Base-by-base conservation (phyloP, 2,329 filamentous ascomycete genomes). In the Septoria linicola region DNA sequence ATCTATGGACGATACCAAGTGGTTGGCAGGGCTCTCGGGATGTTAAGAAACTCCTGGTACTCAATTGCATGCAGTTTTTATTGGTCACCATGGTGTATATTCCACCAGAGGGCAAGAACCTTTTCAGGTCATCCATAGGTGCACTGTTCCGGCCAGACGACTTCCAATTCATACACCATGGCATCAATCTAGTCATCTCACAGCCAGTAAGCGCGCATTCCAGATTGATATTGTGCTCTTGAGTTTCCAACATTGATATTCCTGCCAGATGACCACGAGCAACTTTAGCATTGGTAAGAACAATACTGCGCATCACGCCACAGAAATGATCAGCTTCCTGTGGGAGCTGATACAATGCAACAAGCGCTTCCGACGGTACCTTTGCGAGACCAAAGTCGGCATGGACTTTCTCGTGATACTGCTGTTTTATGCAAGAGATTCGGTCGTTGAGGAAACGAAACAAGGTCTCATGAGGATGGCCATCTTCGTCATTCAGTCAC, bases 271-370 rank as follows among this genome's bases (percentile, higher is more conserved):
- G 56, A 89, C 95, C 72, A 86, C 81, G 82, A 8, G 92, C 91
- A 1, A 49, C 10, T 96, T 96, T 68, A 81, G 96, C 1, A 90
- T 92, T 0, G 89, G 90, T 3, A 86, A 85, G 32, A 89, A 95
- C 63, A 81, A 86, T 41, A 81, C 87, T 0, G 76, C 89, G 45
- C 89, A 88, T 65, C 95, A 92, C 79, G 89, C 91, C 0, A 91
- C 93, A 1, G 93, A 99, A 71, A 95, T 95, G 75, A 84, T 97
- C 49, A 93, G 96, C 80, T 78, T 99, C 2, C 96, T 97, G 67
- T 99, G 93, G 93, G 93, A 99, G 73, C 83, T 89, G 31, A 83
- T 93, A 3, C 93, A 99, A 70, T 96, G 92, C 78, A 99, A 99
- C 73, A 97, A 96, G 72, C 82, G 92, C 53, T 99, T 99, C 73